A percentile compares a stretch with the other conserved stretches of the same genome.
Conservation (phyloP, 2,329 filamentous ascomycete genomes). For the Sclerotinia glacialis region DNA sequence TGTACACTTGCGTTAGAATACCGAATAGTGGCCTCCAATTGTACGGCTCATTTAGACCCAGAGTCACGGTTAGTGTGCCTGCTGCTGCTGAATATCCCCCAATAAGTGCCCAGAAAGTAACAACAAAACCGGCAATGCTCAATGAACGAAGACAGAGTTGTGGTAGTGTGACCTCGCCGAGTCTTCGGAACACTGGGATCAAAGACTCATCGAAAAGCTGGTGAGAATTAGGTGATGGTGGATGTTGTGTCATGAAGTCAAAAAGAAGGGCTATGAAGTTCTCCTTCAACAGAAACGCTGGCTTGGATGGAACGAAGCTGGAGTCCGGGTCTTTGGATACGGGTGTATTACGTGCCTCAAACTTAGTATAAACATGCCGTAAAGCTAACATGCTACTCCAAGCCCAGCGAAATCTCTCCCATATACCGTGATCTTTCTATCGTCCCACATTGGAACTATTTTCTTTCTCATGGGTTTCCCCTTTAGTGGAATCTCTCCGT, state of each 20-base stretch:
- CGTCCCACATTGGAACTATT: not conserved
- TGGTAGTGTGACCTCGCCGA: not conserved
- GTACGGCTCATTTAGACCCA: not conserved
- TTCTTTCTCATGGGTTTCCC: not conserved
- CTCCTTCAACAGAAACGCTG: not conserved
- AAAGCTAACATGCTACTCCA: conserved; percentile 10
- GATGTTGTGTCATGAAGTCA: not conserved
- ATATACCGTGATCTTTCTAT: not conserved
- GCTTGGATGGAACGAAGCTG: conserved; percentile 4
- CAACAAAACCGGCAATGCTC: conserved; percentile 5
- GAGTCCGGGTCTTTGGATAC: not conserved
- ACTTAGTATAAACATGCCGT: conserved; percentile 6
- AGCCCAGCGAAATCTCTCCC: conserved; percentile 1
- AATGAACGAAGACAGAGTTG: not conserved
- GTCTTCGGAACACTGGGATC: conserved; percentile 7
- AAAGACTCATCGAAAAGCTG: conserved; percentile 6
- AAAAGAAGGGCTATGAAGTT: not conserved
- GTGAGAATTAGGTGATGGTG: not conserved
- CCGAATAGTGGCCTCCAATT: not conserved
- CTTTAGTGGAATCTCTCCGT: not conserved
- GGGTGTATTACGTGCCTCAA: not conserved
- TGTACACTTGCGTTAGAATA: not conserved
- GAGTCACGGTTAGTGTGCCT: not conserved
- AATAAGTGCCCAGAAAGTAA: conserved; percentile 10
- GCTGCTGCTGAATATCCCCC: not conserved